A percentile compares a stretch with the other conserved stretches of the same genome.
Conservation (phyloP, 495 filamentous ascomycete species). For the Hypomontagnella monticulosa region DNA sequence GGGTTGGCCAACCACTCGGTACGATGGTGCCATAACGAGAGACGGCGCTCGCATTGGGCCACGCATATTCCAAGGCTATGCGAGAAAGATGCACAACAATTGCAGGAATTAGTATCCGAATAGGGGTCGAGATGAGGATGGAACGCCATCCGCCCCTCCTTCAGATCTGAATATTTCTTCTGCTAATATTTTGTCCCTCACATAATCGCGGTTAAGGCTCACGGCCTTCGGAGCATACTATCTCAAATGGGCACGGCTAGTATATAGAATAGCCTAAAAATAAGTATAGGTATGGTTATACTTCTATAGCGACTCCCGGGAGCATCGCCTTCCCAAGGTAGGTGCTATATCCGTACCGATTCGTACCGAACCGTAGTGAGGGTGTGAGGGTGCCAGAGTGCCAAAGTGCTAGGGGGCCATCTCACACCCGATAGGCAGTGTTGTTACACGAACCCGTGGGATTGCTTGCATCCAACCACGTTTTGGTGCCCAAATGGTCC, state of each 20-base stretch:
- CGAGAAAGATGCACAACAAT: constrained; percentile 18
- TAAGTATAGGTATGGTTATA: constrained; percentile 1
- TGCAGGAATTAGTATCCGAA: constrained; percentile 18
- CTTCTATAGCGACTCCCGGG: constrained; percentile 1
- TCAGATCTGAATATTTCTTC: constrained; percentile 4
- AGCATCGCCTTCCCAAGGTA: constrained; percentile 10
- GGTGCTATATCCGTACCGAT: constrained; percentile 27
- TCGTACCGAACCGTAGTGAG: no score
- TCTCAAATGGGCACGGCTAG: constrained; percentile 16
- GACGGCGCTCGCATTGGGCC: constrained; percentile 13
- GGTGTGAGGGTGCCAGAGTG: constrained; percentile 12
- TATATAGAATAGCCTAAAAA: constrained; percentile 39
- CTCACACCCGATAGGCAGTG: constrained; percentile 9
- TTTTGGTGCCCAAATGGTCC: constrained; percentile 9
- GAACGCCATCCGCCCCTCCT: constrained; percentile 4
- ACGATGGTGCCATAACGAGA: constrained; percentile 20
- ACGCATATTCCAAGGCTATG: constrained; percentile 17
- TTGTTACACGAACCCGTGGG: constrained; percentile 25
- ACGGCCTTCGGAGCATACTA: constrained; percentile 4
- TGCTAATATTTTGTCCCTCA: constrained; percentile 5
- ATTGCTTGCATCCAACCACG: constrained; percentile 21
- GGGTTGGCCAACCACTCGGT: constrained; percentile 15
- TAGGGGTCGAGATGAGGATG: constrained; percentile 15
- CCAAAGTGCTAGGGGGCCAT: constrained; percentile 12
- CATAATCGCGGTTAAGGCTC: constrained; percentile 3